phyloP scores from a whole-genome alignment of 179 eudicot species.

The Beta macrorhiza region DNA sequence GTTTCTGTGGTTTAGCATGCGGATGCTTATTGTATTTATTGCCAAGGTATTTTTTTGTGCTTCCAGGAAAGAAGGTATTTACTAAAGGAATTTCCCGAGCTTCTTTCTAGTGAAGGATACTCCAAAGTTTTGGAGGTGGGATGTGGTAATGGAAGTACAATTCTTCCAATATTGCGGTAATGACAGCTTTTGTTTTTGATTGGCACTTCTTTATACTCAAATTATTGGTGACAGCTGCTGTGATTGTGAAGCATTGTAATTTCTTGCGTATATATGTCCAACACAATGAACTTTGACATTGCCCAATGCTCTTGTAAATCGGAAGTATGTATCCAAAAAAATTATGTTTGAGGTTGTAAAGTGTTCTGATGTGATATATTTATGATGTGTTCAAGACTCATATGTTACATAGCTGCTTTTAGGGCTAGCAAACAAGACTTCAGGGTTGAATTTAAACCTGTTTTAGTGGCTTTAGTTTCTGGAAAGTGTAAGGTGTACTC shows the following conservation, averaged over 20 bases:
- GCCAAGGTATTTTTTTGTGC: slow-evolving; percentile 1
- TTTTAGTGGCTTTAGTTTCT: no score
- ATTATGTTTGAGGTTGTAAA: no score
- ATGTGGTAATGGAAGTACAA: slow-evolving; percentile 73
- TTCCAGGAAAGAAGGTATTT: slow-evolving; percentile 71
- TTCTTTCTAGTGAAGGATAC: slow-evolving; percentile 48
- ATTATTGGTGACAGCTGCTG: neutral
- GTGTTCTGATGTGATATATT: no score
- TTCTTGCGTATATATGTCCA: neutral
- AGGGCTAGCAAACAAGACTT: no score
- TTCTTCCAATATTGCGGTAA: slow-evolving; percentile 79
- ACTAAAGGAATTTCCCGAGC: slow-evolving; percentile 73
- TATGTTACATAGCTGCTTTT: no score
- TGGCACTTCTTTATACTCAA: neutral
- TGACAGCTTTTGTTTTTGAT: neutral
- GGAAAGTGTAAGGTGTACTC: no score
- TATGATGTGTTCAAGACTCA: no score
- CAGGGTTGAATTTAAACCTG: no score
- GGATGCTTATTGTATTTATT: neutral
- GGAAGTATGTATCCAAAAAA: no score
- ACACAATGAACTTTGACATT: no score
- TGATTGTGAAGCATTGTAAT: neutral
- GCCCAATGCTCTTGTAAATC: no score
- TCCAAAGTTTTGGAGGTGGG: slow-evolving; percentile 66
- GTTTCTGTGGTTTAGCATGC: neutral